Base-by-base conservation (phyloP, 1,284 basidiomycete species). In the Chalciporus sp. region DNA sequence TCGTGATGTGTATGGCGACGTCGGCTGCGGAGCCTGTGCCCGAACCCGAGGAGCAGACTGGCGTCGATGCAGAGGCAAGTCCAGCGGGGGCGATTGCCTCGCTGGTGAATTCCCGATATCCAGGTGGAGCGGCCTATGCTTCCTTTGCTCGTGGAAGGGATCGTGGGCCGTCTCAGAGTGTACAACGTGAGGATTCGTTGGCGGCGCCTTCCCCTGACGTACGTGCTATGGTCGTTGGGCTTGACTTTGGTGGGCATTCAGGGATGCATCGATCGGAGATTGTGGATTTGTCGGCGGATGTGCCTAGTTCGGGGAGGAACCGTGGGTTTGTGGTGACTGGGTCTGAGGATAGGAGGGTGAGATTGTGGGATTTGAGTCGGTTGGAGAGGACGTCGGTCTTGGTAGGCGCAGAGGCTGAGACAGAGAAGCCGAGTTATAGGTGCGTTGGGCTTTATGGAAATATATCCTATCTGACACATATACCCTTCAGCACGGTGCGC, bases 301-400 rank as follows among this genome's bases (percentile, higher is more conserved):
- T 69, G 19, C 69, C 67, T 43, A 58, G 72, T 14, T 65, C 77
- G 45, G 69, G 70, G 20, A 75, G 70, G 39, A 70, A 69, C 40
- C 74, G 80, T 20, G 94, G 92, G 1, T 95, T 86, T 65, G 78
- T 94, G 71, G 73, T 95, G 37, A 90, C 81, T 40, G 92, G 86
- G 0, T 94, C 92, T 0, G 89, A 92, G 59, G 94, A 96, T 67
- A 81, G 86, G 39, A 85, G 83, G 62, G 76, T 96, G 43, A 81
- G 90, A 9, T 78, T 93, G 57, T 95, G 92, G 92, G 92, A 96
- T 69, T 72, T 96, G 45, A 80, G 76, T 11, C 82, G 77, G 58
- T 70, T 85, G 23, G 91, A 94, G 57, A 77, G 82, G 23, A 91
- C 90, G n/a, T 74, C 78, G 0, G 77, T 93, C 27, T 72, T 94